Evolutionary conservation across 345 rosid genomes (phyloP).

Genomic region (Syzygium aromaticum): DNA sequence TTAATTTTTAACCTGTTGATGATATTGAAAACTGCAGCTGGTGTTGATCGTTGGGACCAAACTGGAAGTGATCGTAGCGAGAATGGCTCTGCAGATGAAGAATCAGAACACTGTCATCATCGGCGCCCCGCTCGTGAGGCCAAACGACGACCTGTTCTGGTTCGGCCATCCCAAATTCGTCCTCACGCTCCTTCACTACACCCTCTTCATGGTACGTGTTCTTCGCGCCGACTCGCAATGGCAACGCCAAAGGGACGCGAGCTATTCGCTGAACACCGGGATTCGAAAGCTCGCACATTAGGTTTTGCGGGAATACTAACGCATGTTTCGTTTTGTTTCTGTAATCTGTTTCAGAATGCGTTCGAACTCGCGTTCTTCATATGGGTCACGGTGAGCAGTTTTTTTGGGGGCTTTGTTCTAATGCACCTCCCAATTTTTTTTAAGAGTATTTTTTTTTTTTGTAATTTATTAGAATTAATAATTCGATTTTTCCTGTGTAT

Average conservation of each 20-base stretch:
- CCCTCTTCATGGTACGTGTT: constrained; percentile 32
- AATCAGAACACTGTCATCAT: constrained; percentile 28
- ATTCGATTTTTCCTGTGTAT: neutral
- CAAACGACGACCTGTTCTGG: constrained; percentile 54
- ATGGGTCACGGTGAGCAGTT: constrained; percentile 53
- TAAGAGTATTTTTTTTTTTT: neutral
- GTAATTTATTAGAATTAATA: neutral
- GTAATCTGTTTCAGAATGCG: constrained; percentile 44
- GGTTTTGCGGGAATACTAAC: neutral
- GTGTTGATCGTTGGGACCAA: constrained; percentile 39
- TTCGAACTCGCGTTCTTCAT: constrained; percentile 62
- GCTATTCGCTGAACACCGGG: neutral
- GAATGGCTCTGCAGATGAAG: constrained; percentile 37
- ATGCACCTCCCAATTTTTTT: neutral
- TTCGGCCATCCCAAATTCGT: constrained; percentile 37
- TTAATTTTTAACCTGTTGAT: neutral
- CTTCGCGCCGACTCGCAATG: neutral
- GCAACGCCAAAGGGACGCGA: neutral
- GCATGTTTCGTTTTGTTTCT: neutral
- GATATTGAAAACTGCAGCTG: constrained; percentile 12
- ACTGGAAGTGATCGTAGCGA: constrained; percentile 49
- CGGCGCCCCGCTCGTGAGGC: constrained; percentile 42
- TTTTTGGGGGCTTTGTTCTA: neutral
- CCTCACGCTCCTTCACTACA: constrained; percentile 40
- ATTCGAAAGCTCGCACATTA: neutral